Base-by-base conservation (phyloP, 352 stramenopile species). In the Phytopythium boreale region DNA sequence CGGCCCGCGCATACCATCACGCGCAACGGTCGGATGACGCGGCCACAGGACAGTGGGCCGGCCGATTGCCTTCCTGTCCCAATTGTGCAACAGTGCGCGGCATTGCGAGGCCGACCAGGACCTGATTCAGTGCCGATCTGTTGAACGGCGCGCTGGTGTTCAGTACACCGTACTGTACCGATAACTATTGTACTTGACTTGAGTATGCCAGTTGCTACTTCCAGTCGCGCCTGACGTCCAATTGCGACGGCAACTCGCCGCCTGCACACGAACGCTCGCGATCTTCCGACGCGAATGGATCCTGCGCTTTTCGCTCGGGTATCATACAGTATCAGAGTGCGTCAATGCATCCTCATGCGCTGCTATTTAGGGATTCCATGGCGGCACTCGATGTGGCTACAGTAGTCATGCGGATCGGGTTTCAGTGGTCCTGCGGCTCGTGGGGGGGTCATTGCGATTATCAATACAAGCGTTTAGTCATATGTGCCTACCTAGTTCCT, bases 391-490 rank as follows among this genome's bases (percentile, higher is more conserved):
- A n/a, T n/a, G n/a, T n/a, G n/a, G n/a, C n/a, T n/a, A n/a, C n/a
- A n/a, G n/a, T n/a, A n/a, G n/a, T n/a, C n/a, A n/a, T n/a, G n/a
- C n/a, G n/a, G n/a, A n/a, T n/a, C n/a, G n/a, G n/a, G n/a, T n/a
- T n/a, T n/a, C n/a, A n/a, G n/a, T n/a, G n/a, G n/a, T n/a, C n/a
- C n/a, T n/a, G n/a, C n/a, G n/a, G n/a, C n/a, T n/a, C n/a, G n/a
- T n/a, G n/a, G 29, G 39, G 41, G 4, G 19, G 44, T 29, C 49
- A n/a, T 56, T n/a, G 49, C 26, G 15, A 5, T 20, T 56, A 56
- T 56, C 49, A n/a, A 56, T 56, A 56, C 49, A 56, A 34, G 49
- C 49, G 49, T 39, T 29, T 56, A 24, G 49, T 22, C 49, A 29
- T 55, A 55, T 27, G 19, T 27, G 29, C n/a, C n/a, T 36, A 39